These are phyloP conservation scores for Lanmaoa rubissima DNA, from an alignment of 768 basidiomycete genomes.

Conservation along the genomic window DNA sequence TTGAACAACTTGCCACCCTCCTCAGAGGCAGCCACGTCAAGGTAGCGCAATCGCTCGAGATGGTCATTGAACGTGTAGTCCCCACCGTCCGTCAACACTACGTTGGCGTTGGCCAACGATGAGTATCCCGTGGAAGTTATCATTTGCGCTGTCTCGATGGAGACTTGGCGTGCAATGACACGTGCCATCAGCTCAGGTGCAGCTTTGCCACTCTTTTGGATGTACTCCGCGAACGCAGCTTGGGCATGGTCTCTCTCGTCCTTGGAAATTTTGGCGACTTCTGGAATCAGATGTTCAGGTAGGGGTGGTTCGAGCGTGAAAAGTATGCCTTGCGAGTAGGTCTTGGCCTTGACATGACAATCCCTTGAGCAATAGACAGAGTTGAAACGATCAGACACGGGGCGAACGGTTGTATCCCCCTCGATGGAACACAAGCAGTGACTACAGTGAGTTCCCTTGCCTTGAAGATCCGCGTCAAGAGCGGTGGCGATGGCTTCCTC, in stretches of 20 bases:
- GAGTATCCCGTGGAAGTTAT: slow-evolving; percentile 26
- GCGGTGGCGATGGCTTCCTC: slow-evolving; percentile 71
- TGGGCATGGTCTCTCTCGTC: slow-evolving; percentile 60
- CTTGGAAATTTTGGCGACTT: slow-evolving; percentile 30
- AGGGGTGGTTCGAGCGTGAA: slow-evolving; percentile 67
- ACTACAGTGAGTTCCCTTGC: slow-evolving; percentile 65
- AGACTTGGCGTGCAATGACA: slow-evolving; percentile 71
- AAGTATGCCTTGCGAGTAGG: slow-evolving; percentile 65
- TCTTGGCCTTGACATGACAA: slow-evolving; percentile 55
- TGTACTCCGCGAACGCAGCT: slow-evolving; percentile 50
- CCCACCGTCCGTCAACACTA: slow-evolving; percentile 39
- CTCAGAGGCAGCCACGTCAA: slow-evolving; percentile 50
- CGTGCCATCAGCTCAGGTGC: slow-evolving; percentile 62
- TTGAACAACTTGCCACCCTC: slow-evolving; percentile 52
- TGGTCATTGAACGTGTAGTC: slow-evolving; percentile 74
- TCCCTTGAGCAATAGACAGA: slow-evolving; percentile 73
- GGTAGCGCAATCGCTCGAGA: slow-evolving; percentile 68
- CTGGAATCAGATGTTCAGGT: slow-evolving; percentile 41
- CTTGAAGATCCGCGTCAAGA: slow-evolving; percentile 70
- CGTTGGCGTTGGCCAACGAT: slow-evolving; percentile 12
- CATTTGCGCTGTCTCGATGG: slow-evolving; percentile 60
- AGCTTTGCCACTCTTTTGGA: slow-evolving; percentile 47
- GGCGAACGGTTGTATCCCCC: slow-evolving; percentile 42
- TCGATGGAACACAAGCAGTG: slow-evolving; percentile 67
- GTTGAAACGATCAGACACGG: slow-evolving; percentile 50